These are phyloP conservation scores for Boletus pseudopeckii DNA, from an alignment of 768 basidiomycete genomes.

Conservation along the genomic window DNA sequence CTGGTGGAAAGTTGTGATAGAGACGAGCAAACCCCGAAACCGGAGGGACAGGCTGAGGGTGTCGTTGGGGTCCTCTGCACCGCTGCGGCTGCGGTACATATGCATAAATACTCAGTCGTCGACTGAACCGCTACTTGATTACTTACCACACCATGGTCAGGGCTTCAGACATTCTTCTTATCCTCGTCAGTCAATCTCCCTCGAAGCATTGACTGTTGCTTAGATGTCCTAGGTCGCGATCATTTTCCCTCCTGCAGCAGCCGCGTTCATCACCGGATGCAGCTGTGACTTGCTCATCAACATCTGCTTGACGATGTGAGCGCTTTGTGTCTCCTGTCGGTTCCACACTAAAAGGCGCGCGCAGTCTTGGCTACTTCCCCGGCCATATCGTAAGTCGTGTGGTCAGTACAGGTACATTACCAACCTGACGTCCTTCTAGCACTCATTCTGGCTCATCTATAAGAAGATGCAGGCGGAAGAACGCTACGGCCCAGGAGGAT, in stretches of 20 bases:
- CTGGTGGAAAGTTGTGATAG: constrained; percentile 2
- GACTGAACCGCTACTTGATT: not conserved
- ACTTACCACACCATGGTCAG: constrained; percentile 38
- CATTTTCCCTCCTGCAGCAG: constrained; percentile 79
- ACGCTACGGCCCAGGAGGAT: constrained; percentile 72
- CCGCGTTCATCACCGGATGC: constrained; percentile 74
- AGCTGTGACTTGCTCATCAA: constrained; percentile 86
- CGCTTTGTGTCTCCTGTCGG: not conserved
- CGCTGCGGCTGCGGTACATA: constrained; percentile 15
- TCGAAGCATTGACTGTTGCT: not conserved
- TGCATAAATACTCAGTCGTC: not conserved
- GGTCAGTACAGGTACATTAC: not conserved
- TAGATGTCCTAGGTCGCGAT: constrained; percentile 58
- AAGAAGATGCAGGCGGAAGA: constrained; percentile 88
- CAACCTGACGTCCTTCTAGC: constrained; percentile 34
- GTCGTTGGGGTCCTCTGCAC: constrained; percentile 19
- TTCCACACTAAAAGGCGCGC: not conserved
- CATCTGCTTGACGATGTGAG: constrained; percentile 72
- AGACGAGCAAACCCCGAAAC: constrained; percentile 13
- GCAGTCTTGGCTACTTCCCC: constrained; percentile 74
- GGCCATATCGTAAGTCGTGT: constrained; percentile 46
- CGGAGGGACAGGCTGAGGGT: not conserved
- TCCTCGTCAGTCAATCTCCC: constrained; percentile 50
- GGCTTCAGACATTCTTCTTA: constrained; percentile 74
- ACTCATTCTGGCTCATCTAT: constrained; percentile 90